Evolutionary conservation across 192 early-diverging fungal genomes (phyloP).

Genomic region (Coemansia erecta): DNA sequence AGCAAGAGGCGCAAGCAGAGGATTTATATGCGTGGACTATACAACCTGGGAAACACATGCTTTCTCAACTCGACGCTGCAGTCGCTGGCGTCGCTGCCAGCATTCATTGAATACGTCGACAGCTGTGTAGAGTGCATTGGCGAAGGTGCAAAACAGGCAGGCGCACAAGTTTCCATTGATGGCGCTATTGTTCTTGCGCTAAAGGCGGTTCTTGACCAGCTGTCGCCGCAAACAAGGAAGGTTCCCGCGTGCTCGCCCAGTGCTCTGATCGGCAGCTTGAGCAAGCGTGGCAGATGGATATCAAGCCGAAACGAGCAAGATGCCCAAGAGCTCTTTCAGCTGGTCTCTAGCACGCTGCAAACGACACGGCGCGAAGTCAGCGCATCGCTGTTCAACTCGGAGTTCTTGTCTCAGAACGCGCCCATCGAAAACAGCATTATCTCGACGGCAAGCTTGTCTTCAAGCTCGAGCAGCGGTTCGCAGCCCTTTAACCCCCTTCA

Average conservation of each 20-base stretch:
- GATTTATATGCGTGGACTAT: conserved; percentile 63
- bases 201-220: conserved; percentile 28
- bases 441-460: conserved; percentile 12
- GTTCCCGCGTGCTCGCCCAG: conserved; percentile 46
- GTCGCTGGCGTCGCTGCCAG: conserved; percentile 34
- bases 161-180: conserved; percentile 22
- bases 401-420: conserved; percentile 22
- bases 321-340: conserved; percentile 63
- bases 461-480: not conserved
- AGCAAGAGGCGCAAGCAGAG: conserved; percentile 14
- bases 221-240: conserved; percentile 25
- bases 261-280: conserved; percentile 49
- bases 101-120: conserved; percentile 39
- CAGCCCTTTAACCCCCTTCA: conserved; percentile 42
- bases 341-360: conserved; percentile 51
- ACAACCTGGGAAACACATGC: conserved; percentile 86
- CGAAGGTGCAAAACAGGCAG: not conserved
- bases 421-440: conserved; percentile 29
- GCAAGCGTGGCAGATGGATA: conserved; percentile 56
- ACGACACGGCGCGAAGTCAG: conserved; percentile 25
- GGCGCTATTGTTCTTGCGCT: conserved; percentile 27
- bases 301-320: conserved; percentile 59
- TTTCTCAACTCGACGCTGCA: conserved; percentile 83
- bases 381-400: conserved; percentile 34
- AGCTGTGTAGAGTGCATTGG: conserved; percentile 20